Conservation (phyloP, 2,329 filamentous ascomycete genomes). For the Alternaria arborescens region DNA sequence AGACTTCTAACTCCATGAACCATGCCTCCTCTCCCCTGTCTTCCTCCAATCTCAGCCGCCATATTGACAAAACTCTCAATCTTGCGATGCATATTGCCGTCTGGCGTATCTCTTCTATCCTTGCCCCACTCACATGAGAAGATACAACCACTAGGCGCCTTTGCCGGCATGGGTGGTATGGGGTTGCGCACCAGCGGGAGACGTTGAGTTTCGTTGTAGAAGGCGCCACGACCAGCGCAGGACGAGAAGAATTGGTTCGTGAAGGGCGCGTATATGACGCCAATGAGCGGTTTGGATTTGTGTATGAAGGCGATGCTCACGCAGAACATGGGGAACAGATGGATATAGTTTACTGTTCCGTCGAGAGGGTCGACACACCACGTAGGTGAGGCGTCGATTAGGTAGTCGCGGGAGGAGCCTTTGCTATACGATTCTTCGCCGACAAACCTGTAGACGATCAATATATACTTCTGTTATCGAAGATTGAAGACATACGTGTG, state of each 20-base stretch:
- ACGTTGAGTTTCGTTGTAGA: conserved; percentile 69
- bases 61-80: conserved; percentile 79
- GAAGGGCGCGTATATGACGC: conserved; percentile 77
- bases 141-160: conserved; percentile 73
- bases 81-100: conserved; percentile 75
- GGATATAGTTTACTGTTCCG: conserved; percentile 83
- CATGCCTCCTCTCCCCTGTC: conserved; percentile 76
- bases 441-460: conserved; percentile 65
- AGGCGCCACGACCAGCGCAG: conserved; percentile 71
- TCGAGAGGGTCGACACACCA: conserved; percentile 83
- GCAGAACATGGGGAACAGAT: conserved; percentile 83
- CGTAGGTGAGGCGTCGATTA: conserved; percentile 70
- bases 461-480: rapidly evolving
- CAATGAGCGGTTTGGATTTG: conserved; percentile 68
- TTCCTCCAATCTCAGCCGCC: conserved; percentile 70
- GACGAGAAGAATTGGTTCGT: conserved; percentile 74
- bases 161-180: conserved; percentile 67
- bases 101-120: conserved; percentile 70
- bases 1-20: conserved; percentile 78
- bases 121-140: conserved; percentile 85
- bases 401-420: conserved; percentile 71
- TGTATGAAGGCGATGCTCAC: conserved; percentile 77
- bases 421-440: conserved; percentile 80
- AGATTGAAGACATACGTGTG: conserved; percentile 63
- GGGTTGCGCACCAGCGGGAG: conserved; percentile 71